Base-by-base conservation (phyloP, 495 filamentous ascomycete genomes). In the Astrocystis sublimbata region DNA sequence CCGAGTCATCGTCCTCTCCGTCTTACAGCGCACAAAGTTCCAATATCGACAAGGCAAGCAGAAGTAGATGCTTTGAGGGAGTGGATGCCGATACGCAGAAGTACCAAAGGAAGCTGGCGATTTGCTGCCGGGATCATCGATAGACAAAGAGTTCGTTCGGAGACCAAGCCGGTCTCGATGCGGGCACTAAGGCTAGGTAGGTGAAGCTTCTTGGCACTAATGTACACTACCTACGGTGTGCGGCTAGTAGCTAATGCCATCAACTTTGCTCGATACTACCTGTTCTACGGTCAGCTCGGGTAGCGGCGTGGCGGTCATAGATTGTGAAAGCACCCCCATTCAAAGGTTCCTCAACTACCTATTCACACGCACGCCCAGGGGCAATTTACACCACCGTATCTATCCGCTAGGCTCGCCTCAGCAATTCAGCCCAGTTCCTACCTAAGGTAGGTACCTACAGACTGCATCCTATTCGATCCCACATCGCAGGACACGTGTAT, bases 91-190 rank as follows among this genome's bases (percentile, higher is more conserved):
- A 26, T 21, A 45, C 23, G 41, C 17, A 23, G 43, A 13, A 46
- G 26, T 46, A 46, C 26, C 17, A 53, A 65, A 45, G 47, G 55
- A 47, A 47, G 53, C n/a, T n/a, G n/a, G n/a, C n/a, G n/a, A n/a
- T n/a, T n/a, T n/a, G n/a, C n/a, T n/a, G n/a, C n/a, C n/a, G n/a
- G n/a, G n/a, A n/a, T n/a, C n/a, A n/a, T n/a, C n/a, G n/a, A n/a
- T 61, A 63, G 47, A 52, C 30, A 23, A 52, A 52, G 49, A 52
- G 49, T n/a, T 35, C 49, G n/a, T 30, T 17, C 4, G 21, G 23
- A 49, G 24, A 30, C 49, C 17, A 52, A 35, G 49, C 19, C 1
- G 28, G 49, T 52, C 49, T 35, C 5, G 49, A 52, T 35, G 30
- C 49, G 49, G 49, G 49, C 49, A 30, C 49, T 52, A n/a, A n/a